These are phyloP conservation scores for Malus sieversii DNA, from an alignment of 306 rosid species.

Conservation along the genomic window DNA sequence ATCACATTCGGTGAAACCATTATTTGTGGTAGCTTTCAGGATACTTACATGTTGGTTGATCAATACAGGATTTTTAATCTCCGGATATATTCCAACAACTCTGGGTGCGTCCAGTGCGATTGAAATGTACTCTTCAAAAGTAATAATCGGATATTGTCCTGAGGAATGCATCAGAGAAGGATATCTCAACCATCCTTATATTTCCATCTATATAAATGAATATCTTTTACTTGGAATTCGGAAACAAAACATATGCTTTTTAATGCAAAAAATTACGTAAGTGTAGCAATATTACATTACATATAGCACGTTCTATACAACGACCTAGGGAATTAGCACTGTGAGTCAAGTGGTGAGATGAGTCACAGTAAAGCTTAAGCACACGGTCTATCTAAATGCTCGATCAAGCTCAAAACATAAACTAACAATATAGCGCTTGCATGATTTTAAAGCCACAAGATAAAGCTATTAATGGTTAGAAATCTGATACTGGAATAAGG, in stretches of 20 bases:
- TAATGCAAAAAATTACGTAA: not conserved
- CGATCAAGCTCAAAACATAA: not conserved
- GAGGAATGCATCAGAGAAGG: slow-evolving; percentile 22
- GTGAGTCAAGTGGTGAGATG: not conserved
- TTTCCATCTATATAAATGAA: not conserved
- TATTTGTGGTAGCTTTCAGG: slow-evolving; percentile 6
- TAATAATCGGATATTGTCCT: slow-evolving; percentile 70
- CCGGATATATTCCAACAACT: slow-evolving; percentile 96
- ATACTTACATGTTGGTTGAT: slow-evolving; percentile 79
- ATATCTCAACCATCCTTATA: not conserved
- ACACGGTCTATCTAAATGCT: not conserved
- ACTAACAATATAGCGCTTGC: not conserved
- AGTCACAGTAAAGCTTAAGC: not conserved
- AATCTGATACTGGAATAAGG: not conserved
- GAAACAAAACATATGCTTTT: too few relatives aligned
- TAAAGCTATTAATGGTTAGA: not conserved
- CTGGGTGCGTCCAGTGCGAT: slow-evolving; percentile 79
- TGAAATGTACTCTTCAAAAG: slow-evolving; percentile 83
- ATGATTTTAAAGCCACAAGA: not conserved
- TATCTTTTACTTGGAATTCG: not conserved
- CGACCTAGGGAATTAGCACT: not conserved
- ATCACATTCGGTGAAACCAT: not conserved
- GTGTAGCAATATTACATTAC: not conserved
- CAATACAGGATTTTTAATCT: slow-evolving; percentile 74
- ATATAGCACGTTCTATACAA: not conserved